Evolutionary conservation across 202 grass and related monocot genomes (phyloP).

Genomic region (Cymbopogon flexuosus): DNA sequence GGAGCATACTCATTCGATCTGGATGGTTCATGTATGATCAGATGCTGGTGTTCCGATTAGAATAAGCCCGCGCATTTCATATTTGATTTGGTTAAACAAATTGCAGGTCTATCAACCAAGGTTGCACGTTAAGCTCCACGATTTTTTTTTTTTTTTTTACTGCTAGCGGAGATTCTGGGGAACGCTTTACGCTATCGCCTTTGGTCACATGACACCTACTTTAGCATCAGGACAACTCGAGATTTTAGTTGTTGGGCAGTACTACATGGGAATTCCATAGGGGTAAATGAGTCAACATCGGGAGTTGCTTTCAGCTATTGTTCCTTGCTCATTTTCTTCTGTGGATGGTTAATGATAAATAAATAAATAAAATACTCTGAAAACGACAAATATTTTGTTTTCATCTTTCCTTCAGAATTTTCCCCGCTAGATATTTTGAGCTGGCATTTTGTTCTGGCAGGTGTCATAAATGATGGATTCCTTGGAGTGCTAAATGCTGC

Average conservation of each 20-base stretch:
- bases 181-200: neutral
- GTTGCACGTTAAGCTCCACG: neutral
- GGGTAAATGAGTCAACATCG: neutral
- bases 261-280: neutral
- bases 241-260: too few species aligned
- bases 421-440: neutral
- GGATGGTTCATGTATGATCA: neutral
- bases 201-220: neutral
- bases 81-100: neutral
- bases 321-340: neutral
- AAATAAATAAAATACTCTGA: neutral
- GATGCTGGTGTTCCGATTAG: neutral
- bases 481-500: slow-evolving; percentile 48
- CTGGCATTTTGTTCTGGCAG: slow-evolving; percentile 26
- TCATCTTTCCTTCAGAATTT: neutral
- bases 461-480: slow-evolving; percentile 38
- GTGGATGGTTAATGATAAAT: neutral
- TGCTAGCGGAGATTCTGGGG: neutral
- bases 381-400: neutral
- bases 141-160: neutral
- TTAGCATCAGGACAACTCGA: neutral
- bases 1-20: too few species aligned
- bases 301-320: neutral
- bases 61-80: neutral
- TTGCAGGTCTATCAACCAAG: neutral